Evolutionary conservation across 2,329 filamentous ascomycete genomes (phyloP), one percentile per base, ranked within the genome.

Genomic region (Exophiala phaeomuriformis): DNA sequence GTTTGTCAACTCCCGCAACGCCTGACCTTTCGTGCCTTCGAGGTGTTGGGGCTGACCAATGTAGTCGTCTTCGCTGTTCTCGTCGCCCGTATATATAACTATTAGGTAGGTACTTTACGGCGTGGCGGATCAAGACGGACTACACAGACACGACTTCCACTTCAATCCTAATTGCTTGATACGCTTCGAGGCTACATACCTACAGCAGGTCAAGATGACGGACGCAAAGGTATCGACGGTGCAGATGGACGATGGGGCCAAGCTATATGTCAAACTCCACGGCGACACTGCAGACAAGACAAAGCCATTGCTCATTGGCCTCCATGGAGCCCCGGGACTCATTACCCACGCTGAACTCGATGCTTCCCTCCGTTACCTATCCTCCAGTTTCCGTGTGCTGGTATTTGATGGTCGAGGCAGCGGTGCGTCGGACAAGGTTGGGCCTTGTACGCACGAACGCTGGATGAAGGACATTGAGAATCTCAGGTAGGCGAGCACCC

Each of bases 401-500:
- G 55, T 57, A 27, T 57, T 44, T 47, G 55, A 57, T 45, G 55
- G 28, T 33, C 42, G 55, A 4, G 55, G 55, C 10, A 57, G 55
- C 32, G 55, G 55, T n/a, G 29, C 12, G 2, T 53, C 51, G 3
- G 51, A 53, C 29, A 32, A 44, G 8, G 27, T 31, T 2, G 49
- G 46, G 29, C 55, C 55, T 30, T 57, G 39, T 36, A 51, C 37
- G 3, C 51, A 53, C 45, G 55, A 57, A 27, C 55, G 55, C 5
- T 57, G 55, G 55, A 51, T 53, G 9, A 48, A 53, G 5, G 55
- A 57, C 43, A 49, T 56, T 37, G 49, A 56, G 37, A 47, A 51
- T 19, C 51, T 57, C 3, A 53, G 55, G 54, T 56, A 43, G 3
- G 12, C 8, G 10, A 41, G 39, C 3, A 27, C 39, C 12, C 9